phyloP scores from a whole-genome alignment of 2,329 filamentous ascomycete species.

The Aspergillus melleus region DNA sequence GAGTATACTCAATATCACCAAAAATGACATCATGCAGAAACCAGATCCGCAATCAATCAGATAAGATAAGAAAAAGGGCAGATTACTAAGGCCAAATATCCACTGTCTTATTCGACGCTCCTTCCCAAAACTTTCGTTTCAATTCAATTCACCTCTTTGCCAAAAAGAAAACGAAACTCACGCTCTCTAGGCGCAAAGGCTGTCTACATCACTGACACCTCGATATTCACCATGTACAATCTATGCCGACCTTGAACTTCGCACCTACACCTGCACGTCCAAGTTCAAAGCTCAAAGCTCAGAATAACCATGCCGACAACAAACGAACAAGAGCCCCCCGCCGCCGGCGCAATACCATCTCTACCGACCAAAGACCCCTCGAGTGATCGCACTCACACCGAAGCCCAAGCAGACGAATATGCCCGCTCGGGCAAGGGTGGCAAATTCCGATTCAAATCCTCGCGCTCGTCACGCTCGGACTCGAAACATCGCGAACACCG shows the following conservation, averaged over 20 bases:
- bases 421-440: conserved; percentile 13
- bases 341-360: too few relatives aligned
- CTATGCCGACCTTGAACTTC: too few relatives aligned
- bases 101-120: neutral
- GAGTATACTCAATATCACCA: neutral
- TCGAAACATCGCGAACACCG: conserved; percentile 12
- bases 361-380: too few relatives aligned
- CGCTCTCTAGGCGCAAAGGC: too few relatives aligned
- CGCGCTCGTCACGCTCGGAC: neutral
- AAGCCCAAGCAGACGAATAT: conserved; percentile 14
- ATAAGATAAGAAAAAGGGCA: conserved; percentile 16
- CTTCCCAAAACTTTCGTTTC: neutral
- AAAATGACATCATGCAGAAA: conserved; percentile 15
- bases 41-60: conserved; percentile 12
- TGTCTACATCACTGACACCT: too few relatives aligned
- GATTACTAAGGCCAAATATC: neutral
- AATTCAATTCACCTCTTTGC: neutral
- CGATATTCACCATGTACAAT: too few relatives aligned
- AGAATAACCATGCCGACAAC: too few relatives aligned
- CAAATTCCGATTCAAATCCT: conserved; percentile 38
- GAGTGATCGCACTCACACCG: too few relatives aligned
- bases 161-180: too few relatives aligned
- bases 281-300: too few relatives aligned
- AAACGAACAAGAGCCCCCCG: too few relatives aligned
- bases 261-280: too few relatives aligned